A percentile compares a stretch with the other conserved stretches of the same genome.
phyloP scores from a whole-genome alignment of 2,329 filamentous ascomycete species.

The Trichoderma brevicompactum region DNA sequence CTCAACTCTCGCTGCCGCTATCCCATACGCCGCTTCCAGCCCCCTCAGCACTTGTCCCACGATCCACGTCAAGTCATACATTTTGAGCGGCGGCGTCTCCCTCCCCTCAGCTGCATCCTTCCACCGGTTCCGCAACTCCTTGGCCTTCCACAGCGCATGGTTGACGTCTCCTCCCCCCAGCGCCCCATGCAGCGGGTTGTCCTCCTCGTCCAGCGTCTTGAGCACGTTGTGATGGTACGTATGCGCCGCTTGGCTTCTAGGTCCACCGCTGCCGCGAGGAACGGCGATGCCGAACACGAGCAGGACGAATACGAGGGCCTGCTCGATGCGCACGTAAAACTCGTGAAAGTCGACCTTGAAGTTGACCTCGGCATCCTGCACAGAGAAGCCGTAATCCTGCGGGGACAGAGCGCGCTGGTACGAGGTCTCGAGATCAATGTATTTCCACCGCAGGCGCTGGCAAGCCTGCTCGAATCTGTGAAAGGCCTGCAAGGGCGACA shows the following conservation, averaged over 20 bases:
- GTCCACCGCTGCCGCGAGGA: slow-evolving; percentile 33
- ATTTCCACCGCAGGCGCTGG: slow-evolving; percentile 65
- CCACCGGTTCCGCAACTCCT: slow-evolving; percentile 73
- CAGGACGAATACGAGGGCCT: slow-evolving; percentile 70
- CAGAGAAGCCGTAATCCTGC: slow-evolving; percentile 41
- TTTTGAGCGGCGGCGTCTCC: slow-evolving; percentile 52
- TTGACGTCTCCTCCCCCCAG: slow-evolving; percentile 61
- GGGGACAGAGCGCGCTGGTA: slow-evolving; percentile 57
- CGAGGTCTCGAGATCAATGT: slow-evolving; percentile 60
- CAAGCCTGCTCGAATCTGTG: slow-evolving; percentile 64
- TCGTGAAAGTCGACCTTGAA: slow-evolving; percentile 81
- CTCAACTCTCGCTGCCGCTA: slow-evolving; percentile 54
- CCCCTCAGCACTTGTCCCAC: slow-evolving; percentile 61
- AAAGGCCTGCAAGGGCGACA: slow-evolving; percentile 50
- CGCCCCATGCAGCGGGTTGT: slow-evolving; percentile 59
- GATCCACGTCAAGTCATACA: slow-evolving; percentile 66
- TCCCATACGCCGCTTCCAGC: slow-evolving; percentile 59
- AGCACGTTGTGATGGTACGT: slow-evolving; percentile 73
- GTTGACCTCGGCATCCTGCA: slow-evolving; percentile 63
- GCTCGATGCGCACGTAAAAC: slow-evolving; percentile 74
- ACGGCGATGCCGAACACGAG: slow-evolving; percentile 64
- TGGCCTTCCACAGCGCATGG: slow-evolving; percentile 65
- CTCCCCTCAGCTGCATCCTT: slow-evolving; percentile 64
- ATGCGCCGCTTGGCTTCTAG: slow-evolving; percentile 44
- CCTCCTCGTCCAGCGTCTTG: slow-evolving; percentile 59